Percentiles rank a stretch among this genome's conserved stretches.
Evolutionary conservation across 2,329 filamentous ascomycete species (phyloP).

Genomic region (Gyromitra esculenta): DNA sequence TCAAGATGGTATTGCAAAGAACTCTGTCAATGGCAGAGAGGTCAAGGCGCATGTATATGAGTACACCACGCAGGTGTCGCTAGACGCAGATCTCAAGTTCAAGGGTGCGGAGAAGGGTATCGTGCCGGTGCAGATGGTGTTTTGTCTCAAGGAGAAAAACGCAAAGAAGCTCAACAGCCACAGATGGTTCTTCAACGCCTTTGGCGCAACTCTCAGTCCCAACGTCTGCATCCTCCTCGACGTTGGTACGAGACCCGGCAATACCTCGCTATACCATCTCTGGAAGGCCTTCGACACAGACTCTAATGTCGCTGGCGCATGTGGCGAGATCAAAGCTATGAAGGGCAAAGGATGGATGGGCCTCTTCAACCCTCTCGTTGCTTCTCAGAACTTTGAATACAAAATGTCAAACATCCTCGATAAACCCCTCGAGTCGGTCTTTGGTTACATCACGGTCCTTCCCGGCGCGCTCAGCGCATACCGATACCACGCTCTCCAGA

Average conservation of each 20-base stretch:
- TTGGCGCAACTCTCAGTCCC: conserved; percentile 88
- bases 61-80: conserved; percentile 96
- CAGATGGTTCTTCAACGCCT: conserved; percentile 99
- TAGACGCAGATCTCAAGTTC: conserved; percentile 96
- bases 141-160: conserved; percentile 98
- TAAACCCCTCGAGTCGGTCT: conserved; percentile 95
- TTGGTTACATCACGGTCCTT: conserved; percentile 98
- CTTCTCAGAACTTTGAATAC: conserved; percentile 99
- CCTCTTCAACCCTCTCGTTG: conserved; percentile 90
- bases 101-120: conserved; percentile 99
- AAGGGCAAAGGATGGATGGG: conserved; percentile 86
- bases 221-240: conserved; percentile 98
- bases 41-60: conserved; percentile 98
- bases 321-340: conserved; percentile 96
- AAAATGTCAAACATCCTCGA: conserved; percentile 99
- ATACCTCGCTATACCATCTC: conserved; percentile 92
- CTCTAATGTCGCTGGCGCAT: conserved; percentile 95
- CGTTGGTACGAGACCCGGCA: conserved; percentile 90
- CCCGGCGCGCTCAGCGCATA: conserved; percentile 96
- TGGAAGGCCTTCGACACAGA: conserved; percentile 99
- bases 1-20: conserved; percentile 98
- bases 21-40: conserved; percentile 93
- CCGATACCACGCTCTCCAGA: conserved; percentile 93
- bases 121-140: conserved; percentile 96
- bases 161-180: conserved; percentile 98